These are phyloP conservation scores for Paramecium primaurelia DNA, from an alignment of 73 alveolate species.

Conservation along the genomic window DNA sequence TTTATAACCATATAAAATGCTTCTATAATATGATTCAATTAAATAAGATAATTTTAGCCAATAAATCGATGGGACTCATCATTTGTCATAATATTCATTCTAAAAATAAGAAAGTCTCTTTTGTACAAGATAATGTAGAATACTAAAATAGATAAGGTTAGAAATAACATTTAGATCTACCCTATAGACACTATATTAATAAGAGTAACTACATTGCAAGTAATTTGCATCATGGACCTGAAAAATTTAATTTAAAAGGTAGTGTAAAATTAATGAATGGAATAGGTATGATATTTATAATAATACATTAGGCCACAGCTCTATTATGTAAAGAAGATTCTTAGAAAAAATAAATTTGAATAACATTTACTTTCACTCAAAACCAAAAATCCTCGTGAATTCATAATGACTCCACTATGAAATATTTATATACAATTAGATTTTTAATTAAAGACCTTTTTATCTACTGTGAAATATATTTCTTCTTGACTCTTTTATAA, in stretches of 20 bases:
- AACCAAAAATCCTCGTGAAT: not conserved
- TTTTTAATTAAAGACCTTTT: not conserved
- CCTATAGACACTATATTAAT: slow-evolving; percentile 15
- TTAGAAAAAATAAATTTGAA: not conserved
- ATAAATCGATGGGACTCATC: slow-evolving; percentile 9
- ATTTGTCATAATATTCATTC: not conserved
- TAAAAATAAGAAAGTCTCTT: not conserved
- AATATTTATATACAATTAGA: not conserved
- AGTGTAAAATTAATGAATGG: not conserved
- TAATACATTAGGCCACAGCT: not conserved
- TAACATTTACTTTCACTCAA: not conserved
- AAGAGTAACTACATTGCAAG: not conserved
- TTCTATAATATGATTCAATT: not conserved
- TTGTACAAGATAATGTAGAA: not conserved
- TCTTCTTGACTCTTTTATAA: not conserved
- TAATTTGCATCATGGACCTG: not conserved
- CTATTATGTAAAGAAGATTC: not conserved
- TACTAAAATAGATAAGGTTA: not conserved
- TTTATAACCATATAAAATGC: not conserved
- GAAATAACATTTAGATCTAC: not conserved
- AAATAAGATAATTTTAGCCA: not conserved
- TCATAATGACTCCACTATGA: not conserved
- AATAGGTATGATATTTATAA: not conserved
- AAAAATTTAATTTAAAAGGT: not conserved
- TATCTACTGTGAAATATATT: not conserved